Conservation (phyloP, 257 asterid genomes). For the Gentiana macrophylla region DNA sequence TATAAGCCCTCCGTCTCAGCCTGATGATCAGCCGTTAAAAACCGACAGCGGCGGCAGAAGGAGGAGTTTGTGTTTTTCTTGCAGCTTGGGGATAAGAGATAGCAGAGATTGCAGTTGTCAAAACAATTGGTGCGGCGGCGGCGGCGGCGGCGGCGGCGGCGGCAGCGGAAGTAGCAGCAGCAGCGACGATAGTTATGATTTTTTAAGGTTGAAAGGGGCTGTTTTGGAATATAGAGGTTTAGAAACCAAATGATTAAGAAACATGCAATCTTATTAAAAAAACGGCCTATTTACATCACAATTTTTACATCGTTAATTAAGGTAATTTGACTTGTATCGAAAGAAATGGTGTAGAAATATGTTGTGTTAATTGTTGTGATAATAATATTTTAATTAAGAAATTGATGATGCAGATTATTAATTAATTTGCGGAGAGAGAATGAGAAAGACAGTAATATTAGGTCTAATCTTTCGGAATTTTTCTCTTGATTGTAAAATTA, state of each 20-base stretch:
- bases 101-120: constrained; percentile 55
- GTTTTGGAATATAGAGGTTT: constrained; percentile 69
- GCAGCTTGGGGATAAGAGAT: constrained; percentile 57
- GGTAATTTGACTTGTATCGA: too few relatives aligned
- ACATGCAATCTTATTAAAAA: too few relatives aligned
- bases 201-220: constrained; percentile 45
- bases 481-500: too few relatives aligned
- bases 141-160: constrained; percentile 11
- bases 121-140: constrained; percentile 1
- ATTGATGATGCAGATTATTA: too few relatives aligned
- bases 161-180: constrained; percentile 6
- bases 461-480: too few relatives aligned
- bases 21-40: constrained; percentile 12
- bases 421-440: too few relatives aligned
- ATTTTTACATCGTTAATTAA: too few relatives aligned
- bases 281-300: too few relatives aligned
- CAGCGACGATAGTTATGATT: constrained; percentile 37
- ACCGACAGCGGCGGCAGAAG: constrained; percentile 20
- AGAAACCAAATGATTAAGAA: constrained; percentile 41
- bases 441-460: too few relatives aligned
- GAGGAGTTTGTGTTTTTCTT: constrained; percentile 33
- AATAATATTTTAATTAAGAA: too few relatives aligned
- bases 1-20: constrained; percentile 65
- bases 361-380: too few relatives aligned
- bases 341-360: too few relatives aligned